Conservation (phyloP, 345 rosid species). For the Fremontodendron californicum region DNA sequence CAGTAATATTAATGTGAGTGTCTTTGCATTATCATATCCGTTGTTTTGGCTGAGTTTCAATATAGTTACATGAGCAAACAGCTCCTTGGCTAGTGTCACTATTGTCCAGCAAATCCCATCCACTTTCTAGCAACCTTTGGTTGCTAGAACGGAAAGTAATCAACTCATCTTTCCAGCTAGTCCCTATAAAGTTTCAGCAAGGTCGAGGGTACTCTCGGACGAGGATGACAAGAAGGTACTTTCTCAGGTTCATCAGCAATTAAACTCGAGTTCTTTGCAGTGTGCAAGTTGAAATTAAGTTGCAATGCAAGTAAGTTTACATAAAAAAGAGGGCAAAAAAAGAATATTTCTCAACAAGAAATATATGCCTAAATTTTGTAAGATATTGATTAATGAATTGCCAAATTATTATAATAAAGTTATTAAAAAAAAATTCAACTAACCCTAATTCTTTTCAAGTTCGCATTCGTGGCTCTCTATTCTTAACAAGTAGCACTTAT, state of each 20-base stretch:
- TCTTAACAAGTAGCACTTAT: constrained; percentile 42
- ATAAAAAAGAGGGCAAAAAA: not conserved
- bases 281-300: constrained; percentile 45
- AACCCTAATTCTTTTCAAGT: constrained; percentile 78
- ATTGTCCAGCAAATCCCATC: not conserved
- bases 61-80: not conserved
- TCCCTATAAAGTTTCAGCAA: constrained; percentile 30
- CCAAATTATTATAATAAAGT: not conserved
- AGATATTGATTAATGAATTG: not conserved
- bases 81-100: not conserved
- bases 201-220: constrained; percentile 7
- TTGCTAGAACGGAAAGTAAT: not conserved
- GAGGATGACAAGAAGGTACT: not conserved
- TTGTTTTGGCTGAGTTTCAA: not conserved
- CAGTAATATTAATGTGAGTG: not conserved
- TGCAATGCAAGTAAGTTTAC: constrained; percentile 17
- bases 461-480: constrained; percentile 45
- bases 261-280: constrained; percentile 2
- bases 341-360: no score
- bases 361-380: not conserved
- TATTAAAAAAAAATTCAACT: not conserved
- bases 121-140: not conserved
- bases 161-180: constrained; percentile 26
- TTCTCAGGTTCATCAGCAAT: constrained; percentile 14
- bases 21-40: not conserved